phyloP scores from a whole-genome alignment of 805 yeast genomes.

The Kodamaea jinghongensis region DNA sequence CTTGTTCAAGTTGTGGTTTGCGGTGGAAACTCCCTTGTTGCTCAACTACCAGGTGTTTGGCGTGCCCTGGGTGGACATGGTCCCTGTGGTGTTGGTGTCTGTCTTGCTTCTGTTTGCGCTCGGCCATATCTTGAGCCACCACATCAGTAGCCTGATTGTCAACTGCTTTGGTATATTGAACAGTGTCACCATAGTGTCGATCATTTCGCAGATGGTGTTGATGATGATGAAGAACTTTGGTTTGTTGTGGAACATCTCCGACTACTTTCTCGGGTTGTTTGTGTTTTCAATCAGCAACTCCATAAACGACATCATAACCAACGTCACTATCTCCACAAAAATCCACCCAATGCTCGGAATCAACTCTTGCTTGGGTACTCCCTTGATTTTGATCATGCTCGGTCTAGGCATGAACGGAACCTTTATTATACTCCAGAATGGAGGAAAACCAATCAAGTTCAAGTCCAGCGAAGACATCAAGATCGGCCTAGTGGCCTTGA shows the following conservation, averaged over 20 bases:
- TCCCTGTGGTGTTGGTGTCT: slow-evolving; percentile 8
- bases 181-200: slow-evolving; percentile 27
- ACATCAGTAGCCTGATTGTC: slow-evolving; percentile 6
- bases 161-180: slow-evolving; percentile 21
- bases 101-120: slow-evolving; percentile 5
- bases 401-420: slow-evolving; percentile 51
- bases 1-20: slow-evolving; percentile 16
- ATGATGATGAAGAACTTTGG: slow-evolving; percentile 44
- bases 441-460: slow-evolving; percentile 15
- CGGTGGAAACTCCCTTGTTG: slow-evolving; percentile 17
- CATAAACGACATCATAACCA: slow-evolving; percentile 51
- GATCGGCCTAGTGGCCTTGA: slow-evolving; percentile 25
- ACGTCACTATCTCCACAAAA: slow-evolving; percentile 44
- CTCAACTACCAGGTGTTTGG: slow-evolving; percentile 18
- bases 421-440: slow-evolving; percentile 1
- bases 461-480: slow-evolving; percentile 22
- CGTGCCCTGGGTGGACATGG: slow-evolving; percentile 9
- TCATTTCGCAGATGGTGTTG: slow-evolving; percentile 24
- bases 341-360: slow-evolving; percentile 39
- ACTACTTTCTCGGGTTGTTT: slow-evolving; percentile 48
- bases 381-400: slow-evolving; percentile 44
- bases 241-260: slow-evolving; percentile 40
- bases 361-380: slow-evolving; percentile 55
- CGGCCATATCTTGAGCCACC: slow-evolving; percentile 1
- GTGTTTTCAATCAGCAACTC: slow-evolving; percentile 51